Evolutionary conservation across 179 eudicot species (phyloP).

Genomic region (Sideroxylon spinosum): DNA sequence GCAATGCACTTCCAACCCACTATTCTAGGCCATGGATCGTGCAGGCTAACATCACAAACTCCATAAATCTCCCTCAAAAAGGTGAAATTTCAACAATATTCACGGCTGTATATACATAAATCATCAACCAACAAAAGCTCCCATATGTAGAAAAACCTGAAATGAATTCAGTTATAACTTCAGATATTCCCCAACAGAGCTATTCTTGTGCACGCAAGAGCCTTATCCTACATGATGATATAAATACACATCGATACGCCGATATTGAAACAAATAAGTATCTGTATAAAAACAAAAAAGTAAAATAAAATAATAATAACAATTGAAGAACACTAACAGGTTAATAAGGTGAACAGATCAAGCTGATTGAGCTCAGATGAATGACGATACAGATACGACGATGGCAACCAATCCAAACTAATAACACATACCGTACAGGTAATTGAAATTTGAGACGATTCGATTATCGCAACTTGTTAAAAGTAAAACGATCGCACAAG

Average conservation of each 20-base stretch:
- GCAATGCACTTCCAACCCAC: background rate
- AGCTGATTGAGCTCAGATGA: background rate
- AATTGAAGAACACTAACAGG: background rate
- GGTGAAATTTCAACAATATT: background rate
- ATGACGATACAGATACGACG: background rate
- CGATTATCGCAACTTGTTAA: background rate
- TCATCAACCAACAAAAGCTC: conserved; percentile 7
- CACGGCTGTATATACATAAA: conserved; percentile 2
- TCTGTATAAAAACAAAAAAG: background rate
- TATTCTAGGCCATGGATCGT: background rate
- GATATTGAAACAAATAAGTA: background rate
- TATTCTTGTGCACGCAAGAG: background rate
- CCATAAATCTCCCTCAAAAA: background rate
- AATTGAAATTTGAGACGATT: background rate
- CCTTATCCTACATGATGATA: background rate
- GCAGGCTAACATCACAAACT: background rate
- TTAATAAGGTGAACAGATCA: background rate
- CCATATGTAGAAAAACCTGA: conserved; percentile 7
- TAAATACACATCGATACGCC: no score
- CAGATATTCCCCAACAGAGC: background rate
- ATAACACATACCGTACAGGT: no score
- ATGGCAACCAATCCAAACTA: background rate
- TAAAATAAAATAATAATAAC: background rate
- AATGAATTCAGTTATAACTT: background rate
- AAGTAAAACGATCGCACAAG: background rate